phyloP scores from a whole-genome alignment of 2,329 filamentous ascomycete genomes.

The Aspergillus sp. region DNA sequence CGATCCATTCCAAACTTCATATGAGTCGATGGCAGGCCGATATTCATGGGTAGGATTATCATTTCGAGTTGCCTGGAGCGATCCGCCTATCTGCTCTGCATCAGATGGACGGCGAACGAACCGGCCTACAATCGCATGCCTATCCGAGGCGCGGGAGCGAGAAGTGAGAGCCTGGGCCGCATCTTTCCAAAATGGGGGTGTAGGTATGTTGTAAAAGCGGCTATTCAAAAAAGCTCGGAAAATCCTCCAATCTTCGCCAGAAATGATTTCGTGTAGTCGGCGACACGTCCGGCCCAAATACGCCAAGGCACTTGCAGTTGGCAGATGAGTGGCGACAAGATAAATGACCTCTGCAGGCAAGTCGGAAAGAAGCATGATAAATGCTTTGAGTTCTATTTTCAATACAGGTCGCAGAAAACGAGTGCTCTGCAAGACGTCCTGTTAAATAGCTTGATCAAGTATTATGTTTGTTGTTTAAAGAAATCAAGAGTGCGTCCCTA shows the following conservation, averaged over 20 bases:
- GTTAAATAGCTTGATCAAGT: background rate
- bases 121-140: constrained; percentile 55
- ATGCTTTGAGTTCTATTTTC: background rate
- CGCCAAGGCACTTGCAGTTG: constrained; percentile 46
- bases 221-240: constrained; percentile 48
- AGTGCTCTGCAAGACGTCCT: background rate
- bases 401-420: background rate
- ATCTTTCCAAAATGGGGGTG: constrained; percentile 48
- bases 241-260: constrained; percentile 49
- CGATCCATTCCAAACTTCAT: constrained; percentile 51
- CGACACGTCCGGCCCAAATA: constrained; percentile 48
- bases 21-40: constrained; percentile 58
- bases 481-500: background rate
- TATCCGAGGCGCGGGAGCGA: constrained; percentile 57
- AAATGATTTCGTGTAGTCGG: constrained; percentile 46
- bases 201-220: constrained; percentile 48
- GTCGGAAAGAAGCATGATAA: constrained; percentile 33
- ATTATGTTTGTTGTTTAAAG: background rate
- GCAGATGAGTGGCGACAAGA: constrained; percentile 43
- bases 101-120: constrained; percentile 48
- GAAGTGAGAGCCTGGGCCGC: constrained; percentile 56
- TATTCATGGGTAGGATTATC: constrained; percentile 57
- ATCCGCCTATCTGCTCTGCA: constrained; percentile 39
- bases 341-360: constrained; percentile 47
- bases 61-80: constrained; percentile 37